Conservation (phyloP, 805 yeast species). For the Pichia ethanolica region DNA sequence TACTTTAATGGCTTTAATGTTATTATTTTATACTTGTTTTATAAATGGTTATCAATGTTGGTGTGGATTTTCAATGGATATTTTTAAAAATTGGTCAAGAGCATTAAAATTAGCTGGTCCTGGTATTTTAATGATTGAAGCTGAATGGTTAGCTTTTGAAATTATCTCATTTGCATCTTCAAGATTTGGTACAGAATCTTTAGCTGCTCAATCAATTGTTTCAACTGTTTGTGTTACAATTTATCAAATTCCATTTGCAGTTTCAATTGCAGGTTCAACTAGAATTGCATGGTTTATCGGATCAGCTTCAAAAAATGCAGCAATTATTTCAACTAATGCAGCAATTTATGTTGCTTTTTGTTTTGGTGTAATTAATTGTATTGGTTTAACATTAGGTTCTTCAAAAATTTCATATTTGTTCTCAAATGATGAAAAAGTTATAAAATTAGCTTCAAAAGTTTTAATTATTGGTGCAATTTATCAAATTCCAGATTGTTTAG, state of each 20-base stretch:
- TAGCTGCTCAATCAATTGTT: conserved; percentile 47
- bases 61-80: conserved; percentile 39
- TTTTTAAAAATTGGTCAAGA: conserved; percentile 40
- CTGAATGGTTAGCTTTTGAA: conserved; percentile 54
- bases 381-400: conserved; percentile 37
- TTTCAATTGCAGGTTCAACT: conserved; percentile 52
- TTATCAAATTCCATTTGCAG: conserved; percentile 52
- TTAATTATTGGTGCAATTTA: conserved; percentile 59
- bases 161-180: conserved; percentile 48
- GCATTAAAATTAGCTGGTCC: conserved; percentile 42
- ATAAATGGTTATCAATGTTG: conserved; percentile 44
- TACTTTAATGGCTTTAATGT: conserved; percentile 46
- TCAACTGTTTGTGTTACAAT: conserved; percentile 39
- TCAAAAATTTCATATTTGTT: conserved; percentile 42
- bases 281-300: conserved; percentile 53
- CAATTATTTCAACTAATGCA: conserved; percentile 32
- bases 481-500: conserved; percentile 63
- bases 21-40: conserved; percentile 33
- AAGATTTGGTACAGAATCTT: conserved; percentile 43
- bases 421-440: conserved; percentile 53
- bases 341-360: conserved; percentile 28
- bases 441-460: conserved; percentile 40
- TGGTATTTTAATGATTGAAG: conserved; percentile 51
- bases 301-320: conserved; percentile 27
- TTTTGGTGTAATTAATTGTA: conserved; percentile 39